These are phyloP conservation scores for Saccharomycopsis oosterbeekiorum DNA, from an alignment of 805 yeast species.

Conservation along the genomic window DNA sequence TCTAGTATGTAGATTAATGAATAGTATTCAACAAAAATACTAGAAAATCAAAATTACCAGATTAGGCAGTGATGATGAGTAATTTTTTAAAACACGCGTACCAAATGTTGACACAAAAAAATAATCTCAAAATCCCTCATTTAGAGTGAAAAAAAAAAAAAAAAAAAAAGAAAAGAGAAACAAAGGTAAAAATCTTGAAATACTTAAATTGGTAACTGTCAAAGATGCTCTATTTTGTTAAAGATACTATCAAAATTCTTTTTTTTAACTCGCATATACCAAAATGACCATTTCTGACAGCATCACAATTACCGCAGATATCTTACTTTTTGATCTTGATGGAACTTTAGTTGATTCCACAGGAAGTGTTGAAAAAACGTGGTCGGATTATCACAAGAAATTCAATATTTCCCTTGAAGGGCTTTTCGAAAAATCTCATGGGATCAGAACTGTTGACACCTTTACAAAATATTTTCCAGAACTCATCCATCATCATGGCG, in stretches of 20 bases:
- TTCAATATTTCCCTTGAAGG: slow-evolving; percentile 40
- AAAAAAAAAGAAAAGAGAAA: too few relatives aligned
- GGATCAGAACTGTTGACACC: slow-evolving; percentile 75
- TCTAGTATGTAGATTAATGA: background rate
- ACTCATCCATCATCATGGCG: slow-evolving; percentile 35
- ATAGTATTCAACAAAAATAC: background rate
- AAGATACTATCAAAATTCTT: too few relatives aligned
- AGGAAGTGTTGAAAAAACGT: slow-evolving; percentile 71
- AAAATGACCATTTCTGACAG: background rate
- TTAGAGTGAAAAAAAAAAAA: too few relatives aligned
- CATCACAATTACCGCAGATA: slow-evolving; percentile 11
- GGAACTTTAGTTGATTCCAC: slow-evolving; percentile 83
- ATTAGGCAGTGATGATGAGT: background rate
- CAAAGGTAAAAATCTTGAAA: background rate
- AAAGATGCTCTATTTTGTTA: background rate
- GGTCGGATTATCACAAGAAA: slow-evolving; percentile 64
- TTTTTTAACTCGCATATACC: too few relatives aligned
- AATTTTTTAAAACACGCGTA: background rate
- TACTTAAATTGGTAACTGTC: background rate
- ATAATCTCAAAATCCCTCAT: background rate
- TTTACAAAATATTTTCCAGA: slow-evolving; percentile 67
- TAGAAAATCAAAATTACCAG: background rate
- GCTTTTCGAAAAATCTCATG: slow-evolving; percentile 52
- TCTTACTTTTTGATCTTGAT: slow-evolving; percentile 65
- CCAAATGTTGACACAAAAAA: too few relatives aligned